phyloP scores from a whole-genome alignment of 805 yeast genomes.

The Blastobotrys attinorum region DNA sequence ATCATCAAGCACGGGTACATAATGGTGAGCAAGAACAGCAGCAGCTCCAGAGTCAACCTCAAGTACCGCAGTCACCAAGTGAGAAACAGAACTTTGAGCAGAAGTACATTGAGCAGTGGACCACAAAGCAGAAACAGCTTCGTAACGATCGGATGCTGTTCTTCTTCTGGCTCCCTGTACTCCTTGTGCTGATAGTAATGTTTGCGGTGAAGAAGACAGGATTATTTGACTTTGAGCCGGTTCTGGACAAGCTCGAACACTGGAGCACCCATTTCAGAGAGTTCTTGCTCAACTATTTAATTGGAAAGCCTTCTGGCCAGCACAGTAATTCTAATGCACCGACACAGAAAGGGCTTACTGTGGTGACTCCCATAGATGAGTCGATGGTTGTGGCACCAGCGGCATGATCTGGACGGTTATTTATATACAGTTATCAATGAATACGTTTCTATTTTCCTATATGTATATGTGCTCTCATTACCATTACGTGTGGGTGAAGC shows the following conservation, averaged over 20 bases:
- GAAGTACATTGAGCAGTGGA: slow-evolving; percentile 25
- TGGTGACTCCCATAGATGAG: too few species aligned
- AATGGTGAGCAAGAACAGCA: slow-evolving; percentile 6
- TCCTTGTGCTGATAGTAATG: slow-evolving; percentile 29
- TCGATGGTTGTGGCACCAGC: too few species aligned
- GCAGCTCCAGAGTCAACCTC: background rate
- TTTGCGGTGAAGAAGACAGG: background rate
- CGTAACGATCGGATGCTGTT: slow-evolving; percentile 75
- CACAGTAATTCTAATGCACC: too few species aligned
- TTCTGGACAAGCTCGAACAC: background rate
- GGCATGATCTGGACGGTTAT: too few species aligned
- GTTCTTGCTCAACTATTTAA: background rate
- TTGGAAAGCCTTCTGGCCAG: too few species aligned
- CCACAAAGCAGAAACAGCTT: slow-evolving; percentile 35
- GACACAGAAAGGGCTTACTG: too few species aligned
- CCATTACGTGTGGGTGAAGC: too few species aligned
- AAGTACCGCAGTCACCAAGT: too few species aligned
- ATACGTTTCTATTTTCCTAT: too few species aligned
- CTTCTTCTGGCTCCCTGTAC: slow-evolving; percentile 86
- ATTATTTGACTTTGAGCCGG: background rate
- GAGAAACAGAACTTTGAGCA: background rate
- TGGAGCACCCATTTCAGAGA: background rate
- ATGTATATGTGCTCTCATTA: too few species aligned
- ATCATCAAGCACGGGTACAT: slow-evolving; percentile 18
- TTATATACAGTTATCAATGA: too few species aligned